These are phyloP conservation scores for Pseudogymnoascus sp. DNA, from an alignment of 2,329 filamentous ascomycete species.

Conservation along the genomic window DNA sequence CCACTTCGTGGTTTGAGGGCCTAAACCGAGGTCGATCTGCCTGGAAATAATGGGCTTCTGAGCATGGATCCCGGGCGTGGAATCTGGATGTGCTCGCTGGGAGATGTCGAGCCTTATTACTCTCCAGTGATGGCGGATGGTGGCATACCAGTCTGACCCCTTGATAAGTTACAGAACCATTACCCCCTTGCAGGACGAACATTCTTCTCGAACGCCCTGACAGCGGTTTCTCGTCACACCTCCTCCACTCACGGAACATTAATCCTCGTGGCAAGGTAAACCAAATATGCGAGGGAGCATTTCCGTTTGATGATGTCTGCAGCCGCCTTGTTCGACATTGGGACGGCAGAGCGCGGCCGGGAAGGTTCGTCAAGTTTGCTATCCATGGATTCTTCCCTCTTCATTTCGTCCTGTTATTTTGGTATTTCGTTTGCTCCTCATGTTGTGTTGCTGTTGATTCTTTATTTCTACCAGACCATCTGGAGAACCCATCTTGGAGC, in stretches of 20 bases:
- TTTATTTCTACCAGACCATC: slow-evolving; percentile 2
- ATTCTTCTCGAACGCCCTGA: not conserved
- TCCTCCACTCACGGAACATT: not conserved
- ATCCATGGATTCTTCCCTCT: not conserved
- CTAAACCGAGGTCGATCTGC: not conserved
- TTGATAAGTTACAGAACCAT: slow-evolving; percentile 1
- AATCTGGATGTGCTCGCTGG: not conserved
- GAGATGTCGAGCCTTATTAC: not conserved
- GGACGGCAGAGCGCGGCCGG: not conserved
- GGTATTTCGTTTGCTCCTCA: not conserved
- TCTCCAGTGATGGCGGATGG: not conserved
- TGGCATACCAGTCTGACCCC: not conserved
- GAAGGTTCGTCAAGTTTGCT: slow-evolving; percentile 3
- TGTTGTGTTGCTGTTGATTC: not conserved
- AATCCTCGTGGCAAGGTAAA: not conserved
- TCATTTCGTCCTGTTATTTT: slow-evolving; percentile 1
- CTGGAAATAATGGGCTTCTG: not conserved
- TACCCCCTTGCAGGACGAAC: not conserved
- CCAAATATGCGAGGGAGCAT: slow-evolving; percentile 1
- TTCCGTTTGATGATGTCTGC: slow-evolving; percentile 1
- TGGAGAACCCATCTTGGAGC: not conserved
- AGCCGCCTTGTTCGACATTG: slow-evolving; percentile 1
- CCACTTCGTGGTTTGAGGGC: not conserved
- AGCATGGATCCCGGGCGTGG: not conserved
- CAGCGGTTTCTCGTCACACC: not conserved